These are phyloP conservation scores for Peziza echinospora DNA, from an alignment of 495 filamentous ascomycete species.

Conservation along the genomic window DNA sequence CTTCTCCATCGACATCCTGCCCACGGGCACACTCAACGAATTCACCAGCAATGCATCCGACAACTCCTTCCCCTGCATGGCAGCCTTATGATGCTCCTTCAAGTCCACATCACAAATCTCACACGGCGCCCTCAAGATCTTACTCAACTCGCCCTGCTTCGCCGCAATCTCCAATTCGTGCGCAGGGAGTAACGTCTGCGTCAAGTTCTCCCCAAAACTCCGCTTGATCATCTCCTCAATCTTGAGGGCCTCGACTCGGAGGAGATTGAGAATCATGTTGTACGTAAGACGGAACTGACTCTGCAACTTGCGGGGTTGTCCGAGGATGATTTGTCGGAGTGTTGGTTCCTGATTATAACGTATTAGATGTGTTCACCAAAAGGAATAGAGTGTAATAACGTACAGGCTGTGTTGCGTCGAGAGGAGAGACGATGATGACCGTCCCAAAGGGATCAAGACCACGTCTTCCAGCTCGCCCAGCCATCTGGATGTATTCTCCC, in stretches of 20 bases:
- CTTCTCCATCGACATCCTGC: constrained; percentile 51
- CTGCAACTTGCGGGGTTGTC: constrained; percentile 79
- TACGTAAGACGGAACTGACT: constrained; percentile 96
- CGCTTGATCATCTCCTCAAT: constrained; percentile 99
- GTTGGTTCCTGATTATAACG: constrained; percentile 35
- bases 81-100: constrained; percentile 52
- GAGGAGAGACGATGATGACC: constrained; percentile 62
- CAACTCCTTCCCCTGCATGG: constrained; percentile 51
- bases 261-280: constrained; percentile 95
- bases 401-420: constrained; percentile 73
- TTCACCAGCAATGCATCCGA: constrained; percentile 54
- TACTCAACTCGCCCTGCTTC: constrained; percentile 77
- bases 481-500: constrained; percentile 98
- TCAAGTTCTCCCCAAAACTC: constrained; percentile 97
- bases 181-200: constrained; percentile 80
- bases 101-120: constrained; percentile 61
- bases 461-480: constrained; percentile 77
- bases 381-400: background rate
- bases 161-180: constrained; percentile 84
- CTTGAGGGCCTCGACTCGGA: constrained; percentile 88
- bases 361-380: too few relatives aligned
- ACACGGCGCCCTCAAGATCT: constrained; percentile 71
- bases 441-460: constrained; percentile 81
- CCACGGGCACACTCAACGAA: constrained; percentile 49
- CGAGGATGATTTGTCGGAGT: constrained; percentile 81